A percentile compares a stretch with the other conserved stretches of the same genome.
Conservation (phyloP, 208 protist genomes). For the Trypanosoma grayi region DNA sequence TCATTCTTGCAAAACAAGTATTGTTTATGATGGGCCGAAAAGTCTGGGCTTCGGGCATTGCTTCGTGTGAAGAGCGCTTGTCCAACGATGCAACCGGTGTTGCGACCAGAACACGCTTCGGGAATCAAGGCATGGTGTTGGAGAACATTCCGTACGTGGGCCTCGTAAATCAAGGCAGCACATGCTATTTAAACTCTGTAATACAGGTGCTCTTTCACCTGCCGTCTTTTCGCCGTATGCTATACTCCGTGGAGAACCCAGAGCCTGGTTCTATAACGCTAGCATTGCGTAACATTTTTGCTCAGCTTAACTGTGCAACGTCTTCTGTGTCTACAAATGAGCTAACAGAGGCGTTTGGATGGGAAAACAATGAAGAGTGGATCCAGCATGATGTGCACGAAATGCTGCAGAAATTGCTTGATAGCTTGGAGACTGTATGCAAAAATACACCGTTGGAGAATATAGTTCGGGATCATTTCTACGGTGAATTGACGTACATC, state of each 20-base stretch:
- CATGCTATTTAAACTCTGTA: slow-evolving; percentile 91
- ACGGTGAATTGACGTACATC: slow-evolving; percentile 67
- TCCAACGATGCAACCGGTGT: neutral
- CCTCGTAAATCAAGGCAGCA: slow-evolving; percentile 86
- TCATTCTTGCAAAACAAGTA: too few species aligned
- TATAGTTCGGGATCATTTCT: slow-evolving; percentile 77
- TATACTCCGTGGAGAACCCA: slow-evolving; percentile 39
- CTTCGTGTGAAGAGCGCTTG: too few species aligned
- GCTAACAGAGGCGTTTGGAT: slow-evolving; percentile 89
- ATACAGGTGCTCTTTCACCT: slow-evolving; percentile 87
- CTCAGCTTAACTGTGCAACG: slow-evolving; percentile 47
- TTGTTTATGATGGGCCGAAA: too few species aligned
- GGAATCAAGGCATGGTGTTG: neutral
- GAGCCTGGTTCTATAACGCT: slow-evolving; percentile 35
- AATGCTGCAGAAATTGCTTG: slow-evolving; percentile 84
- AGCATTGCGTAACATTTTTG: slow-evolving; percentile 75
- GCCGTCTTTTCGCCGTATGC: slow-evolving; percentile 53
- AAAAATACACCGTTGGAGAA: slow-evolving; percentile 69
- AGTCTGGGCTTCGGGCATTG: too few species aligned
- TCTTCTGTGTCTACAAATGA: slow-evolving; percentile 66
- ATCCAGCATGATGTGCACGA: slow-evolving; percentile 92
- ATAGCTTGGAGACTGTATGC: slow-evolving; percentile 69
- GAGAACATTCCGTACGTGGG: slow-evolving; percentile 43
- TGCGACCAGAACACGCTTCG: too few species aligned
- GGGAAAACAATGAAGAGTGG: slow-evolving; percentile 50